These are phyloP conservation scores for Syncephalastrum monosporum DNA, from an alignment of 371 early-diverging fungal species.

Conservation along the genomic window DNA sequence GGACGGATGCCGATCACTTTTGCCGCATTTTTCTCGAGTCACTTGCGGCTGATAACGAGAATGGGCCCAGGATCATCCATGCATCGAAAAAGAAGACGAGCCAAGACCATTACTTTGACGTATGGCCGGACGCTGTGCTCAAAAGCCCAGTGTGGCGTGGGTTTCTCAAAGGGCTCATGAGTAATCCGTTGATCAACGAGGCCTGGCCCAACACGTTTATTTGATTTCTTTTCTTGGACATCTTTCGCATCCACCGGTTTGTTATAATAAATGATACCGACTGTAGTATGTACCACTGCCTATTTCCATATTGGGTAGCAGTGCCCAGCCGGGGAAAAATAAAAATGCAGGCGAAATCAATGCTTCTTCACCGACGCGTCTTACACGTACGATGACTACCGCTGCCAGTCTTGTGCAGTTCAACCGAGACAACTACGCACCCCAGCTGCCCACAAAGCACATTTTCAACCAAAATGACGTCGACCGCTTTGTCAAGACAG, in stretches of 20 bases:
- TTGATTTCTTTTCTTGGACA: no score
- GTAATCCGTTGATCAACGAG: slow-evolving; percentile 46
- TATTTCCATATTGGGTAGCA: no score
- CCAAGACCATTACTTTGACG: slow-evolving; percentile 24
- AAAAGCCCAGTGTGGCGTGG: slow-evolving; percentile 48
- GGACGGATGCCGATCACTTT: slow-evolving; percentile 9
- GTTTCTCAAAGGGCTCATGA: slow-evolving; percentile 49
- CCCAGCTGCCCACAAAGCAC: slow-evolving; percentile 46
- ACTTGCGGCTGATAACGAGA: slow-evolving; percentile 26
- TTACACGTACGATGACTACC: no score
- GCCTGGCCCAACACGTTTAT: slow-evolving; percentile 45
- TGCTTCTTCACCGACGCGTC: no score
- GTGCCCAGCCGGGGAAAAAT: no score
- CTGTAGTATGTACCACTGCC: no score
- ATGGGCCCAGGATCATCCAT: slow-evolving; percentile 12
- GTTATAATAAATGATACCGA: no score
- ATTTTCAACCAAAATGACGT: slow-evolving; percentile 60
- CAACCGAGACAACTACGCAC: slow-evolving; percentile 10
- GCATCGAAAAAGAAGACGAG: slow-evolving; percentile 7
- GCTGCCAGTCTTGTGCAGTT: no score
- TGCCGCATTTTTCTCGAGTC: slow-evolving; percentile 33
- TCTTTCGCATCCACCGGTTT: no score
- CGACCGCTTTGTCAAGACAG: slow-evolving; percentile 52
- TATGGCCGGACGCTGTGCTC: slow-evolving; percentile 27
- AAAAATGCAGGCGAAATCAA: no score